Evolutionary conservation across 345 rosid species (phyloP), one percentile per base, ranked within the genome.

Genomic region (Anacardium occidentale): DNA sequence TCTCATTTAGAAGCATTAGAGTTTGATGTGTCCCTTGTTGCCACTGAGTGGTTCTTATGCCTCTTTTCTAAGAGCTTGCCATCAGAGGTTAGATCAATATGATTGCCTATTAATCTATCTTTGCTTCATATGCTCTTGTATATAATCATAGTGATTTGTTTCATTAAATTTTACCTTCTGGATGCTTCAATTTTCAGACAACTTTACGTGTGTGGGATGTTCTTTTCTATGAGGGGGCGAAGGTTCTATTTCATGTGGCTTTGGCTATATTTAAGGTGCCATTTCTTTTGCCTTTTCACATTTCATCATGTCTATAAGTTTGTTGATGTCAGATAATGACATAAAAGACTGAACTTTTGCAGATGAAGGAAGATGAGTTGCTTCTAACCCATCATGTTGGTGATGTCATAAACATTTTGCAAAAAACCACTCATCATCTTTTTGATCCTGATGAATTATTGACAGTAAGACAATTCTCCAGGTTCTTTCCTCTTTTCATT

Each of bases 11-110:
- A 96, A 73, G 89, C 81, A 69, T 75, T 91, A 83, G 97, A 90
- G 72, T 96, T 96, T 79, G 98, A 96, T 77, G 98, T 93, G 63
- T 89, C 99, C 72, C 99, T 96, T 64, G 99, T 96, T 76, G 90
- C 99, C 75, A 91, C 99, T 0, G 98, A 96, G 83, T 96, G 99
- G 99, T 96, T 96, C 80, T 86, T 96, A 32, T 96, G 99, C 82
- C 97, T 96, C 74, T 96, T 96, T 82, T 91, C 99, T 3, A 96
- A 96, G 82, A 96, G 98, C 86, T 81, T 96, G 83, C 99, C 99
- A 64, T 96, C 99, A 2, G 99, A 96, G 98, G 99, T 96, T 75
- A 52, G 76, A 75, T 54, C n/a, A 63, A 45, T 74, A 52, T 34
- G 26, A 14, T 62, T 37, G 14, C 24, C 29, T 42, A 8, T 62